These are phyloP conservation scores for Serpula lacrymans DNA, from an alignment of 768 basidiomycete species.

Conservation along the genomic window DNA sequence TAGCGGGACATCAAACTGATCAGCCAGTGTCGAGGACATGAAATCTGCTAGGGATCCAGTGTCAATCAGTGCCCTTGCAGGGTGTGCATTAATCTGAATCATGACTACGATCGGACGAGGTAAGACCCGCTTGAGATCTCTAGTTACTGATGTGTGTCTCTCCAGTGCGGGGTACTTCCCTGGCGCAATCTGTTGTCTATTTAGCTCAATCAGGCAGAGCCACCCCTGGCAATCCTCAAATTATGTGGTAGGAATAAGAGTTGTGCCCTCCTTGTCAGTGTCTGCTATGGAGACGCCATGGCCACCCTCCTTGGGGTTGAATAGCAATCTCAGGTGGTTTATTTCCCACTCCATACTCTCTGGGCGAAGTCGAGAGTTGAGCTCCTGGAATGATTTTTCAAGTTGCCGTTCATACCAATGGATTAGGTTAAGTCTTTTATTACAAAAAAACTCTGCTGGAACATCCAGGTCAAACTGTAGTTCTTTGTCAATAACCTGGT, in stretches of 20 bases:
- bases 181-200: neutral
- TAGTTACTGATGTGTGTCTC: conserved; percentile 9
- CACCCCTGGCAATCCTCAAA: neutral
- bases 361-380: neutral
- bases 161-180: conserved; percentile 7
- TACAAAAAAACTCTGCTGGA: too few relatives aligned
- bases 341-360: neutral
- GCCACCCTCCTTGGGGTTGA: too few relatives aligned
- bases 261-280: too few relatives aligned
- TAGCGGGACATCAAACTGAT: conserved; percentile 18
- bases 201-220: neutral
- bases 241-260: too few relatives aligned
- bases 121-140: neutral
- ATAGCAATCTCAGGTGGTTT: neutral
- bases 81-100: conserved; percentile 14
- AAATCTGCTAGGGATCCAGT: conserved; percentile 28
- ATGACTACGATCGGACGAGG: conserved; percentile 11
- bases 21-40: conserved; percentile 23
- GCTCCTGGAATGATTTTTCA: neutral
- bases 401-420: too few relatives aligned
- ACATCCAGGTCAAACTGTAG: too few relatives aligned
- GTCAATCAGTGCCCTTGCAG: conserved; percentile 16
- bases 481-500: too few relatives aligned
- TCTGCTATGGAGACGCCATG: too few relatives aligned
- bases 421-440: too few relatives aligned